Base-by-base conservation (phyloP, 1,139 yeast genomes). In the Yamadazyma aaseri region DNA sequence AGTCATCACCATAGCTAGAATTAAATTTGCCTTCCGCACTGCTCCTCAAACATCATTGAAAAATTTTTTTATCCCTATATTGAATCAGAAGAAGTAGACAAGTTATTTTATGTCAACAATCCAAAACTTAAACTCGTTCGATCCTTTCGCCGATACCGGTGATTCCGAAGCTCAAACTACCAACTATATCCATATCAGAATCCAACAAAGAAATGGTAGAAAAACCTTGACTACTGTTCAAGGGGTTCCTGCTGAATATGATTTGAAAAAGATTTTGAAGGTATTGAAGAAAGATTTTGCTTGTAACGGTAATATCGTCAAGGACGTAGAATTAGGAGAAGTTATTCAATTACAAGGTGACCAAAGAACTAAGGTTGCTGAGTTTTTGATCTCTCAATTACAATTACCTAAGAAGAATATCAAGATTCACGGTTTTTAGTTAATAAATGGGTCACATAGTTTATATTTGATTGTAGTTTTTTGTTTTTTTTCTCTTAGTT, bases 101-200 rank as follows among this genome's bases (percentile, higher is more conserved):
- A 25, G 17, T 22, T 11, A 14, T 65, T 73, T 49, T 76, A 80
- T 80, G 86, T 77, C 85, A 71, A 87, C 96, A 73, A 86, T 90
- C 81, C 95, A 90, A 77, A 90, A 90, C 80, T 81, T 92, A 72
- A 90, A 85, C 79, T 82, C 96, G 54, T 90, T 90, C 78, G 96
- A 92, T 73, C 98, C 98, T 51, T 92, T 92, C 82, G 97, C 97
- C 81, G 98, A 92, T 70, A 90, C 97, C 70, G 97, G 97, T 76
- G 97, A 92, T 80, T 95, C 94, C 72, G 97, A 90, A 67, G 86
- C 95, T 55, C 94, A 90, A 72, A 85, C 95, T 58, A 82, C 95
- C 45, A 89, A 86, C 73, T 87, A 89, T 72, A 86, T 92, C 65
- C 98, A 90, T 70, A 89, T 92, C 63, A 95, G 98, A 79, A 90